phyloP scores from a whole-genome alignment of 176 grass and related monocot species.

The Puccinellia tenuiflora region DNA sequence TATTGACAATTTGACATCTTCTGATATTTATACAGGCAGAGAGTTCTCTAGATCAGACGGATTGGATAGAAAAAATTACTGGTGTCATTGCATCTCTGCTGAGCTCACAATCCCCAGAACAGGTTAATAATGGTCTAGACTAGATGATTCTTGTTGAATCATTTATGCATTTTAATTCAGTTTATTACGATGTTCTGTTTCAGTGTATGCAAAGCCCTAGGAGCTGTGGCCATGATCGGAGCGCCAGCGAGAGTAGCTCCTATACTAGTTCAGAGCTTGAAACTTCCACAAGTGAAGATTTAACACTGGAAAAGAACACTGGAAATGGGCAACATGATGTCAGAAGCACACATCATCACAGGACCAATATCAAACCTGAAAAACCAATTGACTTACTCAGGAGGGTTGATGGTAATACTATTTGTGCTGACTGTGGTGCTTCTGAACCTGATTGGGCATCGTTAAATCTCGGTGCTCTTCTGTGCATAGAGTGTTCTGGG shows the following conservation, averaged over 20 bases:
- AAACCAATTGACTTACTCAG: constrained; percentile 89
- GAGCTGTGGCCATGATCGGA: constrained; percentile 54
- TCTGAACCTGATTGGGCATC: constrained; percentile 96
- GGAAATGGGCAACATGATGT: constrained; percentile 70
- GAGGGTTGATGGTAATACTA: constrained; percentile 72
- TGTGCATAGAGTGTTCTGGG: constrained; percentile 98
- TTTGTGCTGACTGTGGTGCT: constrained; percentile 85
- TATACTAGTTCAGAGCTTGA: constrained; percentile 83
- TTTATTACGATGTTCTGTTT: constrained; percentile 32
- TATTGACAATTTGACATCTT: constrained; percentile 26
- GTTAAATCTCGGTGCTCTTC: constrained; percentile 86
- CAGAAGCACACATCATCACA: constrained; percentile 62
- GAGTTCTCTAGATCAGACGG: constrained; percentile 90
- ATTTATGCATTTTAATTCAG: constrained; percentile 33
- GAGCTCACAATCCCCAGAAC: constrained; percentile 75
- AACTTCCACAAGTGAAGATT: constrained; percentile 51
- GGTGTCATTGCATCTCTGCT: constrained; percentile 93
- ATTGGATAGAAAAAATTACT: constrained; percentile 99
- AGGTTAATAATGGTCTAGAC: constrained; percentile 38
- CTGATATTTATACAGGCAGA: constrained; percentile 65
- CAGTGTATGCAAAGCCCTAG: constrained; percentile 64
- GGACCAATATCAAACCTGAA: constrained; percentile 59
- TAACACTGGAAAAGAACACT: constrained; percentile 50
- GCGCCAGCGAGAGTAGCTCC: constrained; percentile 73
- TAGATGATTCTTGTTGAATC: constrained; percentile 1